Conservation (phyloP, 164 flowering plant genomes). For the Santalum album region DNA sequence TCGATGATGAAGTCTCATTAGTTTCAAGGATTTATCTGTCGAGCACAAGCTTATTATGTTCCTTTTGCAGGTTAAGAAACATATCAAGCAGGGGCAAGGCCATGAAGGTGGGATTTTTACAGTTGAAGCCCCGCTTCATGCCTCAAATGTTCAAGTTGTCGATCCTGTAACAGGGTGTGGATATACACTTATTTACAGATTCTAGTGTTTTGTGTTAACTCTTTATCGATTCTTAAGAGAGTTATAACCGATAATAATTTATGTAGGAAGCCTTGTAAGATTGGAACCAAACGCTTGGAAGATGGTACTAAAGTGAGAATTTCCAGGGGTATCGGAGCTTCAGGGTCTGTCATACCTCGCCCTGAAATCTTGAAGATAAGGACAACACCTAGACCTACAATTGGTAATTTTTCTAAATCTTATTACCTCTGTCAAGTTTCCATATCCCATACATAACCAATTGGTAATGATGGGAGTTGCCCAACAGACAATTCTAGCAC, state of each 20-base stretch:
- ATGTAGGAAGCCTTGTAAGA: constrained; percentile 75
- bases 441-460: no score
- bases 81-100: constrained; percentile 87
- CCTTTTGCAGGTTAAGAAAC: constrained; percentile 71
- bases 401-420: constrained; percentile 34
- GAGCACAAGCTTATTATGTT: not conserved
- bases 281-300: constrained; percentile 65
- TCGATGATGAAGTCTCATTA: no score
- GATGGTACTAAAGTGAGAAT: constrained; percentile 90
- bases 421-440: not conserved
- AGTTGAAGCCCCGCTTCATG: constrained; percentile 97
- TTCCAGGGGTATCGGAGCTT: constrained; percentile 72
- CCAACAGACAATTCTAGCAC: no score
- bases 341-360: constrained; percentile 85
- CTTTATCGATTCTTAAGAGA: not conserved
- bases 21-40: no score
- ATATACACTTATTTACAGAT: not conserved
- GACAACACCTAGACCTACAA: constrained; percentile 75
- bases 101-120: constrained; percentile 98
- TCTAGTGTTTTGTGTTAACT: not conserved
- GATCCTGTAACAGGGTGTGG: constrained; percentile 83
- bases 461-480: no score
- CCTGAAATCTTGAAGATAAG: constrained; percentile 89
- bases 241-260: not conserved
- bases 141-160: constrained; percentile 83